Percentiles rank a stretch among this genome's conserved stretches.
Evolutionary conservation across 352 stramenopile genomes (phyloP).

Genomic region (Phytophthora crassamura): DNA sequence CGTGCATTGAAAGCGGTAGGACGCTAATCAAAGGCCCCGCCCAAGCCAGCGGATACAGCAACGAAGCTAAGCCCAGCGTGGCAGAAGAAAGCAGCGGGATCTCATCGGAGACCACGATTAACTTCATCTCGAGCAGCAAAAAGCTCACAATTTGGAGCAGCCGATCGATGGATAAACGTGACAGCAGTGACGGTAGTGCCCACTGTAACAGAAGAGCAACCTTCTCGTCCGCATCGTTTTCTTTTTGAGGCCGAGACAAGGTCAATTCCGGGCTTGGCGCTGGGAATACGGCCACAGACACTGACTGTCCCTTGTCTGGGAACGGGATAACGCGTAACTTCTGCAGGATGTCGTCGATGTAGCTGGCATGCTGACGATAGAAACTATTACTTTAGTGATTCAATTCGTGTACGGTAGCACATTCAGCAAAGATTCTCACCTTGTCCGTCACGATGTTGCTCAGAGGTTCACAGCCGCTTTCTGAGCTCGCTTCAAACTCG

Average conservation of each 20-base stretch:
- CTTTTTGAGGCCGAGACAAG: slow-evolving; percentile 40
- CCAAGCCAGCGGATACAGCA: slow-evolving; percentile 58
- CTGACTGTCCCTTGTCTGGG: slow-evolving; percentile 24
- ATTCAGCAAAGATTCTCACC: slow-evolving; percentile 28
- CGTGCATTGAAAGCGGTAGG: slow-evolving; percentile 52
- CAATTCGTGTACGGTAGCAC: not conserved
- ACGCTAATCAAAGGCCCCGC: slow-evolving; percentile 60
- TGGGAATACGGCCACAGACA: slow-evolving; percentile 33
- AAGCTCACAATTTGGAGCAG: slow-evolving; percentile 52
- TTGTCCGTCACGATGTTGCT: slow-evolving; percentile 54
- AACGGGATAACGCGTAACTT: slow-evolving; percentile 29
- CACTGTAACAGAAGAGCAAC: slow-evolving; percentile 52
- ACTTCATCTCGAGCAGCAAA: slow-evolving; percentile 59
- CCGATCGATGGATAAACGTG: slow-evolving; percentile 43
- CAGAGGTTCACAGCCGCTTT: slow-evolving; percentile 5
- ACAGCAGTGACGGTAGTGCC: slow-evolving; percentile 47
- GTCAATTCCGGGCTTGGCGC: slow-evolving; percentile 15
- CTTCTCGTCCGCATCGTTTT: slow-evolving; percentile 48
- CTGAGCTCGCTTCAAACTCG: slow-evolving; percentile 18
- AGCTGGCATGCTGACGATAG: slow-evolving; percentile 44
- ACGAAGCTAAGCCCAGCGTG: slow-evolving; percentile 47
- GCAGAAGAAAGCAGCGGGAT: slow-evolving; percentile 50
- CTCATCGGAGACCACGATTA: slow-evolving; percentile 57
- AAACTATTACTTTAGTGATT: not conserved
- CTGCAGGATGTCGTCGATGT: slow-evolving; percentile 42